Percentiles rank a stretch among this genome's conserved stretches.
Conservation (phyloP, 352 stramenopile genomes). For the Phytophthora tentaculata region DNA sequence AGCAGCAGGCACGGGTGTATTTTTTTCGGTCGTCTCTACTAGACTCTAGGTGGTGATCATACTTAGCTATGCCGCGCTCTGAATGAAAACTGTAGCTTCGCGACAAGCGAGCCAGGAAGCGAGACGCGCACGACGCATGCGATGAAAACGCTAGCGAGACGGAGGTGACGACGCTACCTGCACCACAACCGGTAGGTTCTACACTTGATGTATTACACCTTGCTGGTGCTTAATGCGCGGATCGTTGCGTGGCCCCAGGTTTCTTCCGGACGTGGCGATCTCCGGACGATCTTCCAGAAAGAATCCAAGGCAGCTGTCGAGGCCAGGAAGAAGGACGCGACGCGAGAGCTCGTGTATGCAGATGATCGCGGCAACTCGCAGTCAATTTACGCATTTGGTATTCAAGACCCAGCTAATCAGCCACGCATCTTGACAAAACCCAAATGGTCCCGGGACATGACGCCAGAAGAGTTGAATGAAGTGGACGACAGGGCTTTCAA, state of each 20-base stretch:
- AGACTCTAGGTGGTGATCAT: not conserved
- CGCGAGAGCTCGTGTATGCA: conserved; percentile 61
- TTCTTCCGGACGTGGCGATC: conserved; percentile 49
- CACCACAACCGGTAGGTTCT: conserved; percentile 25
- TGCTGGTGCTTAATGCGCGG: not conserved
- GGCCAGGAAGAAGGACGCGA: conserved; percentile 74
- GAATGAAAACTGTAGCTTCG: conserved; percentile 49
- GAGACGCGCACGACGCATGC: conserved; percentile 33
- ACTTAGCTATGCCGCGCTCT: conserved; percentile 5
- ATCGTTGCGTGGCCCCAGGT: conserved; percentile 10
- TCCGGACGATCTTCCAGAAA: conserved; percentile 73
- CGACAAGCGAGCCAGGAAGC: conserved; percentile 77
- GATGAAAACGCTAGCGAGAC: conserved; percentile 17
- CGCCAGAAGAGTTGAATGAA: conserved; percentile 59
- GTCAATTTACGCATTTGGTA: conserved; percentile 71
- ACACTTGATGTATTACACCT: not conserved
- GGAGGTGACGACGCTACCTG: conserved; percentile 1
- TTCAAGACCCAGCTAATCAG: conserved; percentile 66
- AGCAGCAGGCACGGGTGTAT: conserved; percentile 65
- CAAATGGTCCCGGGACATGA: conserved; percentile 70
- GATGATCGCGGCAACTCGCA: conserved; percentile 70
- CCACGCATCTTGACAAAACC: conserved; percentile 71
- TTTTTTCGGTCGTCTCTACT: not conserved
- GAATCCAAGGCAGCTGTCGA: conserved; percentile 67
- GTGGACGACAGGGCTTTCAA: conserved; percentile 64